Conservation (phyloP, 495 filamentous ascomycete species). For the Aspergillus ostianus region DNA sequence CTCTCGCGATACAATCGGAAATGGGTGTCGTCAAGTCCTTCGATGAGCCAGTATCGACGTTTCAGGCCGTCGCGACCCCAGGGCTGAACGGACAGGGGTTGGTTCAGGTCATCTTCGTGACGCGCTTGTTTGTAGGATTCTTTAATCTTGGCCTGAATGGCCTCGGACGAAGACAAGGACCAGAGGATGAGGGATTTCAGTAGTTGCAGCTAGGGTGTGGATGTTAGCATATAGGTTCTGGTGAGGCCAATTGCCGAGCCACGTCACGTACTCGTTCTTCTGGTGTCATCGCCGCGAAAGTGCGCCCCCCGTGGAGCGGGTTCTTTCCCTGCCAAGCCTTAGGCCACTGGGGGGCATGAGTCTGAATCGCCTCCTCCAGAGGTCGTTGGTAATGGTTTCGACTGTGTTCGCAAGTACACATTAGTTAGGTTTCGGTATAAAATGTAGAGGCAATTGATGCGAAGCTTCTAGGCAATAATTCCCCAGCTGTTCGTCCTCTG, state of each 20-base stretch:
- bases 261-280: constrained; percentile 68
- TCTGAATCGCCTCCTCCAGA: constrained; percentile 86
- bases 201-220: constrained; percentile 65
- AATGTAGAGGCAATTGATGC: background rate
- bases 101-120: constrained; percentile 89
- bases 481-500: background rate
- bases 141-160: constrained; percentile 73
- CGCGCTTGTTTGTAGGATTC: constrained; percentile 87
- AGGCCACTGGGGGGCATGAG: constrained; percentile 87
- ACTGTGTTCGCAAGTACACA: constrained; percentile 21
- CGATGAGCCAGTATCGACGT: constrained; percentile 88
- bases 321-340: constrained; percentile 81
- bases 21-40: constrained; percentile 89
- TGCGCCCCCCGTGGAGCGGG: constrained; percentile 73
- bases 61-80: constrained; percentile 93
- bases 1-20: constrained; percentile 96
- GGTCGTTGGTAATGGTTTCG: constrained; percentile 79
- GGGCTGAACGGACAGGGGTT: constrained; percentile 87
- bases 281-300: constrained; percentile 76
- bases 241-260: constrained; percentile 8
- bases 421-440: constrained; percentile 7
- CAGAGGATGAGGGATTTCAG: constrained; percentile 82
- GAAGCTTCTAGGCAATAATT: background rate
- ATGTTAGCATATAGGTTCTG: constrained; percentile 14
- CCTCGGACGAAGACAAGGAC: constrained; percentile 88